A percentile compares a stretch with the other conserved stretches of the same genome.
phyloP scores from a whole-genome alignment of 495 filamentous ascomycete genomes.

The Eremomyces bilateralis region DNA sequence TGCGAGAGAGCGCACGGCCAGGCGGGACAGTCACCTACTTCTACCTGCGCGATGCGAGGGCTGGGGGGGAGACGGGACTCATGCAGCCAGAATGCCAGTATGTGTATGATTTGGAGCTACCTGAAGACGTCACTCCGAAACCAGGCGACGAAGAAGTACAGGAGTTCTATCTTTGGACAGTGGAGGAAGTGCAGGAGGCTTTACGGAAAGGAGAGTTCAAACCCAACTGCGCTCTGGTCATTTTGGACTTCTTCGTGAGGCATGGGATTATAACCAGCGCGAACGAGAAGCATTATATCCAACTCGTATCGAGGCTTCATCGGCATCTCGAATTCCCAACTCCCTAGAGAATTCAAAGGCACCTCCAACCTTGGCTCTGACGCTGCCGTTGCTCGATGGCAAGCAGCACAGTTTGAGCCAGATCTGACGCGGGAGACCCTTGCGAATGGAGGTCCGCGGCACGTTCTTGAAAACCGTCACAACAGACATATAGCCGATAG shows the following conservation, averaged over 20 bases:
- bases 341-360: conserved; percentile 9
- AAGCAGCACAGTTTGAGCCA: too few relatives aligned
- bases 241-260: conserved; percentile 79
- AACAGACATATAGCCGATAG: too few relatives aligned
- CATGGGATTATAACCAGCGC: conserved; percentile 62
- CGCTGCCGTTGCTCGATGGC: too few relatives aligned
- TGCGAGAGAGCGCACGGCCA: conserved; percentile 32
- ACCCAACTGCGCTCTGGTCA: conserved; percentile 69
- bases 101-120: conserved; percentile 72
- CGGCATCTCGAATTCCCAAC: conserved; percentile 66
- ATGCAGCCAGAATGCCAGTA: conserved; percentile 85
- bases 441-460: too few relatives aligned
- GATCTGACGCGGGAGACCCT: too few relatives aligned
- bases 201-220: conserved; percentile 64
- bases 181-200: conserved; percentile 51
- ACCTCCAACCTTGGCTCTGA: too few relatives aligned
- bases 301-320: conserved; percentile 57
- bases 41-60: conserved; percentile 50
- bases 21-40: conserved; percentile 68
- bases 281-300: conserved; percentile 62
- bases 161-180: conserved; percentile 52
- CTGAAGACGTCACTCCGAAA: conserved; percentile 38
- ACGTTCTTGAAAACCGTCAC: too few relatives aligned
- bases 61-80: conserved; percentile 71
- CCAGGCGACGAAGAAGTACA: conserved; percentile 80